These are phyloP conservation scores for Chrysoporthe cubensis DNA, from an alignment of 2,329 filamentous ascomycete genomes.

Conservation along the genomic window DNA sequence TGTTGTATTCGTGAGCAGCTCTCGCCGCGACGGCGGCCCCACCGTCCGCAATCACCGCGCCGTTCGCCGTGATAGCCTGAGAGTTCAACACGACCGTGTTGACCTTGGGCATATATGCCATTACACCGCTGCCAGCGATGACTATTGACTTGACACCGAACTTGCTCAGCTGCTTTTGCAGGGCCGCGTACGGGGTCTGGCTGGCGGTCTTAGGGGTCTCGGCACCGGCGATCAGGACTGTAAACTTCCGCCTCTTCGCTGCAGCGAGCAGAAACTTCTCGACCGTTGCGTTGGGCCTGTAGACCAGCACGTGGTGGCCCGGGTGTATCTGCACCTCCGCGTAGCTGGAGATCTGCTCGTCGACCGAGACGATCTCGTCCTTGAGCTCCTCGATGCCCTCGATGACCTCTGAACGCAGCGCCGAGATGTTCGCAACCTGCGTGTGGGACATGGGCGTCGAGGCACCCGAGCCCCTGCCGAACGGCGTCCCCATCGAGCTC, in stretches of 20 bases:
- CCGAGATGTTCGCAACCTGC: constrained; percentile 57
- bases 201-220: constrained; percentile 42
- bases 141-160: constrained; percentile 82
- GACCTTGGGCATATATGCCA: constrained; percentile 92
- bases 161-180: constrained; percentile 78
- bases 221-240: constrained; percentile 80
- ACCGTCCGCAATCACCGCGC: constrained; percentile 80
- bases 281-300: constrained; percentile 83
- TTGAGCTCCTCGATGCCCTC: constrained; percentile 95
- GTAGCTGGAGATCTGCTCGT: constrained; percentile 88
- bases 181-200: constrained; percentile 52
- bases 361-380: constrained; percentile 90
- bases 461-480: constrained; percentile 45
- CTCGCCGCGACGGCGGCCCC: constrained; percentile 84
- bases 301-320: constrained; percentile 88
- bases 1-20: constrained; percentile 80
- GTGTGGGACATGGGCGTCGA: constrained; percentile 40
- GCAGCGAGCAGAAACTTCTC: constrained; percentile 89
- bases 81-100: constrained; percentile 94
- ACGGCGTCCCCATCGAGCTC: constrained; percentile 49
- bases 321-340: constrained; percentile 92
- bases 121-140: constrained; percentile 82
- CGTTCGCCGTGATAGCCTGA: constrained; percentile 85
- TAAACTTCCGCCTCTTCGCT: constrained; percentile 88
- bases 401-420: constrained; percentile 87